These are phyloP conservation scores for Amanita rimosa DNA, from an alignment of 768 basidiomycete genomes.

Conservation along the genomic window DNA sequence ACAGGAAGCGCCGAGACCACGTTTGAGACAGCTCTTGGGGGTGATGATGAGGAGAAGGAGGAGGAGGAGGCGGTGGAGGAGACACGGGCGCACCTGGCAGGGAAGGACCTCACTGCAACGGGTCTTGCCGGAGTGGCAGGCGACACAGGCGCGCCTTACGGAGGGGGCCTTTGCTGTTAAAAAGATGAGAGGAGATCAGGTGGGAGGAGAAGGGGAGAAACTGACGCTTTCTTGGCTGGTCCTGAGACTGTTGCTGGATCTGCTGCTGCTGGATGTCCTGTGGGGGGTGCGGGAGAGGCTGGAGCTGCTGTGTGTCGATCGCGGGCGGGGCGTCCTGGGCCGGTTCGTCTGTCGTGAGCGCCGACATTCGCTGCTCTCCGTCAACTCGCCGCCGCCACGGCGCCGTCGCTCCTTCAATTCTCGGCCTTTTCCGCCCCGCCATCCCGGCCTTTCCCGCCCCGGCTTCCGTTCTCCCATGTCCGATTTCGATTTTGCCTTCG, in stretches of 20 bases:
- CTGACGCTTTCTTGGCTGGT: conserved; percentile 55
- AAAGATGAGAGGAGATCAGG: conserved; percentile 7
- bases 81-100: conserved; percentile 45
- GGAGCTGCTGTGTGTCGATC: conserved; percentile 54
- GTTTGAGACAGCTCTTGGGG: conserved; percentile 67
- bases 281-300: conserved; percentile 33
- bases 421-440: conserved; percentile 4
- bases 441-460: conserved; percentile 1
- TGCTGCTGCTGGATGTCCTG: conserved; percentile 19
- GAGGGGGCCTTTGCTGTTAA: conserved; percentile 71
- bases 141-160: conserved; percentile 68
- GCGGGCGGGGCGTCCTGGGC: conserved; percentile 35
- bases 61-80: not conserved
- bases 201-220: conserved; percentile 1
- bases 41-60: not conserved
- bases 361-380: conserved; percentile 56
- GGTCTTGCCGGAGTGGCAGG: conserved; percentile 78
- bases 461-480: conserved; percentile 15
- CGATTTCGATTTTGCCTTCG: conserved; percentile 67
- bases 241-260: conserved; percentile 16
- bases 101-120: conserved; percentile 74
- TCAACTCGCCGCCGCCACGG: conserved; percentile 10
- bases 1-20: conserved; percentile 59
- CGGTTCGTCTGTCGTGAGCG: conserved; percentile 65
- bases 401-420: conserved; percentile 13